These are phyloP conservation scores for Elsinoe arachidis DNA, from an alignment of 2,329 filamentous ascomycete genomes.

Conservation along the genomic window DNA sequence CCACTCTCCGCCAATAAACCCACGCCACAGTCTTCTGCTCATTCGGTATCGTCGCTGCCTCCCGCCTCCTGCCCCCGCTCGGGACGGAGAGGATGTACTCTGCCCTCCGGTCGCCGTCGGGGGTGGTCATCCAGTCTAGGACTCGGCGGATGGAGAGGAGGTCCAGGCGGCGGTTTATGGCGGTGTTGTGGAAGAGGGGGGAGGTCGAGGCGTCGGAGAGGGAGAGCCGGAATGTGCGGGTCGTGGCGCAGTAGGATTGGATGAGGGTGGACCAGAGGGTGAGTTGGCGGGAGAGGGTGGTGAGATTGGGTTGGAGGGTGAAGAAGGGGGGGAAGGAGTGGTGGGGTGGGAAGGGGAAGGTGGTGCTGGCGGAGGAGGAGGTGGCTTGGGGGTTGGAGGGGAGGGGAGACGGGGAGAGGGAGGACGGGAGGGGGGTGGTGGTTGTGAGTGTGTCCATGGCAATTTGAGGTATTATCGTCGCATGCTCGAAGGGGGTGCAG, in stretches of 20 bases:
- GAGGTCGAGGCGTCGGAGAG: conserved; percentile 53
- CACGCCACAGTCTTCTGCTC: conserved; percentile 52
- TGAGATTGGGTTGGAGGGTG: conserved; percentile 67
- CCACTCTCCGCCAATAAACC: conserved; percentile 76
- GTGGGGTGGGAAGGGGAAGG: conserved; percentile 38
- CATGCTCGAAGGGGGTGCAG: not conserved
- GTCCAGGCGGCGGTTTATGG: conserved; percentile 37
- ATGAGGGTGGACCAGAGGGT: conserved; percentile 80
- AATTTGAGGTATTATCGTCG: not conserved
- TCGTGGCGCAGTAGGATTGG: conserved; percentile 70
- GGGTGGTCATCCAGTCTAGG: conserved; percentile 47
- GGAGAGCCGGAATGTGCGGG: conserved; percentile 67
- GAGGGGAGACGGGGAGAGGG: conserved; percentile 12
- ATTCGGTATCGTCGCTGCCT: not conserved
- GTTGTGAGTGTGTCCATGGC: conserved; percentile 14
- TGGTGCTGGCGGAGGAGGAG: conserved; percentile 9
- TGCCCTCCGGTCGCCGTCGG: conserved; percentile 46
- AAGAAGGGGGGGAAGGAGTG: conserved; percentile 80
- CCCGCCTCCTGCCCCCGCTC: conserved; percentile 18
- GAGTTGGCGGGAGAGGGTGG: conserved; percentile 66
- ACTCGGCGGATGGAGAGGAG: conserved; percentile 46
- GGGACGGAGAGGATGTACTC: conserved; percentile 48
- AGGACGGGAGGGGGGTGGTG: not conserved
- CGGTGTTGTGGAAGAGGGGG: conserved; percentile 47
- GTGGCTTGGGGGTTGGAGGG: not conserved